phyloP scores from a whole-genome alignment of 495 filamentous ascomycete species.

The Penicillium tannophilum region DNA sequence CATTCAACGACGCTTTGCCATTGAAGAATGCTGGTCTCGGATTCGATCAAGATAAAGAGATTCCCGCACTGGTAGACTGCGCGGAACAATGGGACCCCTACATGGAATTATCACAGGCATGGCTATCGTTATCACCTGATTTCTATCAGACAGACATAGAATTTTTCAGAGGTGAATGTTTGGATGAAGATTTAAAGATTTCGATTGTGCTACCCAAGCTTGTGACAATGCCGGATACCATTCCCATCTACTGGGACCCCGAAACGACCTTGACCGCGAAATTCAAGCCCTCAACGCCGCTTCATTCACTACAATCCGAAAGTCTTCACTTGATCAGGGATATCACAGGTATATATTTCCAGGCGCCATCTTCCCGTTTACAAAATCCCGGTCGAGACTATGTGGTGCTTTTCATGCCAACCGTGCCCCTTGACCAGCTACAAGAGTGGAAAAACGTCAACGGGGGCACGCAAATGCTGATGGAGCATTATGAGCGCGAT shows the following conservation, averaged over 20 bases:
- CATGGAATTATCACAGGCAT: constrained; percentile 58
- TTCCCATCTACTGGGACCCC: constrained; percentile 54
- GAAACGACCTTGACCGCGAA: constrained; percentile 42
- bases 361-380: constrained; percentile 50
- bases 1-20: constrained; percentile 78
- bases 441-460: constrained; percentile 27
- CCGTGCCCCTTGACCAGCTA: constrained; percentile 21
- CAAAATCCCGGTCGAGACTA: constrained; percentile 37
- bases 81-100: constrained; percentile 66
- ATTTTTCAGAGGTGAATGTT: constrained; percentile 32
- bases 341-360: constrained; percentile 52
- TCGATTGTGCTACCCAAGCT: constrained; percentile 48
- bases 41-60: constrained; percentile 6
- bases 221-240: constrained; percentile 41
- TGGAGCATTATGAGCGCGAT: constrained; percentile 26
- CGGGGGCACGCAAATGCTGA: constrained; percentile 25
- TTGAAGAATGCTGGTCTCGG: constrained; percentile 29
- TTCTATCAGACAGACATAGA: constrained; percentile 36
- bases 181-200: constrained; percentile 36
- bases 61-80: constrained; percentile 47
- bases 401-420: constrained; percentile 43
- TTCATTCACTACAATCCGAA: constrained; percentile 13
- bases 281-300: constrained; percentile 30
- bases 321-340: constrained; percentile 28
- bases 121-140: constrained; percentile 44